Conservation (phyloP, 345 rosid genomes). For the Citropsis articulata region DNA sequence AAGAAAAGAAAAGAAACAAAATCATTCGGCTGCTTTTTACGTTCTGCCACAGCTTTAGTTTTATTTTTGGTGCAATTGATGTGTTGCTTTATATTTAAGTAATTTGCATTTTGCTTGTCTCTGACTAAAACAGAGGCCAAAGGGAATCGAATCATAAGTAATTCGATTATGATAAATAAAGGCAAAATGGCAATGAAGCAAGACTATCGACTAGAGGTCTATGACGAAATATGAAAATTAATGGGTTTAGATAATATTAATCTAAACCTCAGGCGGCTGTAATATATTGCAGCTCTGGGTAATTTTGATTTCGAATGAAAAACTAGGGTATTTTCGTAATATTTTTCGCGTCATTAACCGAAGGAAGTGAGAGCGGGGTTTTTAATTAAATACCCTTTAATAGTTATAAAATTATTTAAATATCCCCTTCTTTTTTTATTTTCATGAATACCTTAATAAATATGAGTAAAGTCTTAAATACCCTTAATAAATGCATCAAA, state of each 20-base stretch:
- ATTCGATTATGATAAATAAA: not conserved
- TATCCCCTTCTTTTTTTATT: no score
- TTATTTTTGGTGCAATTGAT: conserved; percentile 19
- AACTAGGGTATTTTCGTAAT: not conserved
- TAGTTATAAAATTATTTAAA: no score
- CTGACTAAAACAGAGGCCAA: conserved; percentile 4
- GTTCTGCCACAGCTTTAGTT: conserved; percentile 17
- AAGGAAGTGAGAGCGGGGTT: not conserved
- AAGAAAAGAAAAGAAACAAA: not conserved
- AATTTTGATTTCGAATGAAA: not conserved
- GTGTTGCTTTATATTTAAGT: conserved; percentile 19
- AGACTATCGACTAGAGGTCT: not conserved
- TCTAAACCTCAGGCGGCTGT: not conserved
- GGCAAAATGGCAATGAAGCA: not conserved
- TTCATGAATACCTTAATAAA: no score
- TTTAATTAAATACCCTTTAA: no score
- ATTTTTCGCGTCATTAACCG: not conserved
- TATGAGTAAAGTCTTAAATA: no score
- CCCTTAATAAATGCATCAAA: no score
- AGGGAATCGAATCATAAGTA: not conserved
- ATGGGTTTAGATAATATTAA: not conserved
- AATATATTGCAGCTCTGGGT: not conserved
- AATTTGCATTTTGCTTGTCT: conserved; percentile 1
- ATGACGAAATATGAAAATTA: not conserved
- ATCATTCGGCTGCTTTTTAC: not conserved